Evolutionary conservation across 768 basidiomycete species (phyloP).

Genomic region (Rhizopogon roseolus): DNA sequence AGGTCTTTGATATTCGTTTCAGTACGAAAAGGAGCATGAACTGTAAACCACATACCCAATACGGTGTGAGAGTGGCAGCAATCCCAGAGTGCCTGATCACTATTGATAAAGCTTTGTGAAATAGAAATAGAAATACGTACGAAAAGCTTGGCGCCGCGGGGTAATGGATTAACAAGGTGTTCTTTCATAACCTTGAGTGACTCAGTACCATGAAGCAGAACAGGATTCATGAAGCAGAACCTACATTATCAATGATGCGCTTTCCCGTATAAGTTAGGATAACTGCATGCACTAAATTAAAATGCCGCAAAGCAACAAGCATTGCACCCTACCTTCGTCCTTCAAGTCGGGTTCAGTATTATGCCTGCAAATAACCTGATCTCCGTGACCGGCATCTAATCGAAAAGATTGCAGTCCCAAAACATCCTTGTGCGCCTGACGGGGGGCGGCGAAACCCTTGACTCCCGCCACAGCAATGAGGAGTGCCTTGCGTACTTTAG

Average conservation of each 20-base stretch:
- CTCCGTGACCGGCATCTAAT: conserved; percentile 48
- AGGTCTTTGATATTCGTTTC: conserved; percentile 13
- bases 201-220: neutral
- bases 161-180: conserved; percentile 19
- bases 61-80: conserved; percentile 26
- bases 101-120: neutral
- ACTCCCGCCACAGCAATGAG: neutral
- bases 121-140: conserved; percentile 9
- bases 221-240: conserved; percentile 19
- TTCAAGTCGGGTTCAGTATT: conserved; percentile 43
- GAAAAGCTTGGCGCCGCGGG: conserved; percentile 20
- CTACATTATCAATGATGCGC: conserved; percentile 21
- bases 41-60: conserved; percentile 11
- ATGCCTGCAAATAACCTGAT: conserved; percentile 38
- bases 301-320: neutral
- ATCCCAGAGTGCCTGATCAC: conserved; percentile 22
- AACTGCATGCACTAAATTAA: conserved; percentile 4
- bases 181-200: conserved; percentile 15
- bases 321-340: conserved; percentile 40
- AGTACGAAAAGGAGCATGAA: neutral
- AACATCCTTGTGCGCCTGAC: conserved; percentile 3
- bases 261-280: conserved; percentile 9
- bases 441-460: neutral
- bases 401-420: neutral
- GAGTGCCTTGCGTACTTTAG: neutral